phyloP scores from a whole-genome alignment of 352 stramenopile species.

The Thalassiosira hispida region DNA sequence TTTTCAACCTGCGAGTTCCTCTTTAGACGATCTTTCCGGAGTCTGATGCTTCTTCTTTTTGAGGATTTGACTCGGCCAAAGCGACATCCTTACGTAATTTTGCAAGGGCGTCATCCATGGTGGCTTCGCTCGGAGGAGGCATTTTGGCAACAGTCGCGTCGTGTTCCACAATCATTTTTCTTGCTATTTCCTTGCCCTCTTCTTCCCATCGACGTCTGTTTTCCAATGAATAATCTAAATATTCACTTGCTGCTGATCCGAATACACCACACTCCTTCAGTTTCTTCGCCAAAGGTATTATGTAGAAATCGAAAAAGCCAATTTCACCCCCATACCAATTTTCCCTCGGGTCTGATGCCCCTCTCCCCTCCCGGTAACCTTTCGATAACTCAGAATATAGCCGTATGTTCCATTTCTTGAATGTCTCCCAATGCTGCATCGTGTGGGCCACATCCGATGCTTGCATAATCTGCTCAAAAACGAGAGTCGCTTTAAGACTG shows the following conservation, averaged over 20 bases:
- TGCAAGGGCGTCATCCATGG: too few species aligned
- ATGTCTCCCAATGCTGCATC: slow-evolving; percentile 59
- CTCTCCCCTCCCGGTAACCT: slow-evolving; percentile 41
- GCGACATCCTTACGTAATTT: too few species aligned
- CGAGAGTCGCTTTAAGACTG: slow-evolving; percentile 35
- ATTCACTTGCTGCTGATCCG: slow-evolving; percentile 21
- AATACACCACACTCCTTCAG: slow-evolving; percentile 41
- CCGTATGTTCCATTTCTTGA: slow-evolving; percentile 54
- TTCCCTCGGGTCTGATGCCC: slow-evolving; percentile 25
- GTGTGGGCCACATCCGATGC: slow-evolving; percentile 54
- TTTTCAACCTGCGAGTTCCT: background rate
- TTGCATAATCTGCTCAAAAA: slow-evolving; percentile 60
- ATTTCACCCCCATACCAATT: slow-evolving; percentile 58
- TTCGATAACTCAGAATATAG: slow-evolving; percentile 46
- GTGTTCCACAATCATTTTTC: slow-evolving; percentile 31
- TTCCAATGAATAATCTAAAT: slow-evolving; percentile 13
- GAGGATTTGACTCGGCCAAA: too few species aligned
- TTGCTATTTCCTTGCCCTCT: slow-evolving; percentile 19
- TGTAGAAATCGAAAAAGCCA: slow-evolving; percentile 64
- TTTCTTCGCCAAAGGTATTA: slow-evolving; percentile 55
- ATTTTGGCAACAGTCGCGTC: background rate
- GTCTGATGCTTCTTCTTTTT: background rate
- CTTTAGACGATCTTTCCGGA: background rate
- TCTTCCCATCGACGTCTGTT: slow-evolving; percentile 24
- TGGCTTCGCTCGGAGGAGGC: background rate